Conservation (phyloP, 345 rosid genomes). For the Euphorbia pulcherrima region DNA sequence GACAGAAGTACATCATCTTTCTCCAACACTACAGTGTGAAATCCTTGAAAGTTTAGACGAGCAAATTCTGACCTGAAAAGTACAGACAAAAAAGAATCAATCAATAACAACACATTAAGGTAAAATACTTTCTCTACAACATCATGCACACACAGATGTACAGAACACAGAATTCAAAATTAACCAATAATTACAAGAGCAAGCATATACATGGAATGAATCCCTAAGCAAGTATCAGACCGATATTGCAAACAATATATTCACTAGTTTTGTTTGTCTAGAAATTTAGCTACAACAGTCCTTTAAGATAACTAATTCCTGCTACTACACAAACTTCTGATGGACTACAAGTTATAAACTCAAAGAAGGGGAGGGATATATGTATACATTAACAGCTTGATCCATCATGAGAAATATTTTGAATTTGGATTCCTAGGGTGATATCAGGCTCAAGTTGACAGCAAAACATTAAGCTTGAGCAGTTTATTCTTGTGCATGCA, state of each 20-base stretch:
- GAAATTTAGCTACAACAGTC: neutral
- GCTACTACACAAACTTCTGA: neutral
- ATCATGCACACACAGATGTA: neutral
- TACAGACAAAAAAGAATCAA: constrained; percentile 16
- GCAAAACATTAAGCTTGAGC: neutral
- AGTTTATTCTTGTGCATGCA: neutral
- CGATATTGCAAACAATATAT: neutral
- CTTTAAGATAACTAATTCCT: neutral
- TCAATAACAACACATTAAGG: neutral
- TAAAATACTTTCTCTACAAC: neutral
- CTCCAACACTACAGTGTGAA: constrained; percentile 84
- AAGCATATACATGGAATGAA: neutral
- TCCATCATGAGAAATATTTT: neutral
- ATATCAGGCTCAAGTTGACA: neutral
- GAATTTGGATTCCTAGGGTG: neutral
- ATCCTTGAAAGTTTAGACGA: constrained; percentile 72
- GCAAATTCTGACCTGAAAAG: constrained; percentile 72
- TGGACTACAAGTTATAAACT: neutral
- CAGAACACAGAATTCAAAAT: neutral
- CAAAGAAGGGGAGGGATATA: neutral
- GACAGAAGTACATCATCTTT: constrained; percentile 74
- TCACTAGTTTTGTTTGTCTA: neutral
- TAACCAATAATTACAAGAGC: neutral
- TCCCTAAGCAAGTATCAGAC: neutral
- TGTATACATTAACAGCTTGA: neutral